Evolutionary conservation across 768 basidiomycete genomes (phyloP).

Genomic region (Stropharia rugosoannulata): DNA sequence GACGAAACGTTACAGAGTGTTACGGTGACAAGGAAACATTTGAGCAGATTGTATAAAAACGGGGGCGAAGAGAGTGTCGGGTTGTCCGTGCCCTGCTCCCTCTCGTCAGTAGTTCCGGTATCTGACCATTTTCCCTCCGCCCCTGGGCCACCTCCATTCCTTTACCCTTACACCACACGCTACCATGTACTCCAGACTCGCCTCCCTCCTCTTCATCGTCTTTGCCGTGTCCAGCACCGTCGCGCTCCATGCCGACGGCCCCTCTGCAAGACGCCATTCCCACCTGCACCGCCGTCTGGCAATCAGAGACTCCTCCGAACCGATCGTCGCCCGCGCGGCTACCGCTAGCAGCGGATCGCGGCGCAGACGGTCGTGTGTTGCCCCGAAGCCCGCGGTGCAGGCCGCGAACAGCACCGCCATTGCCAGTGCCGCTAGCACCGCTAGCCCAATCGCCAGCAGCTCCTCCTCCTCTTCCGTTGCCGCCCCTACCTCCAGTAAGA

Average conservation of each 20-base stretch:
- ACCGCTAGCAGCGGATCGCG: background rate
- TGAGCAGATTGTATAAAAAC: background rate
- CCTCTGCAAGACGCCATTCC: background rate
- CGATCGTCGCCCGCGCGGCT: background rate
- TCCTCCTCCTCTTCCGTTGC: background rate
- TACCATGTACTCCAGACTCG: background rate
- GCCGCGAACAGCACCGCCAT: background rate
- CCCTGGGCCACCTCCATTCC: constrained; percentile 1
- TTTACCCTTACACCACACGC: background rate
- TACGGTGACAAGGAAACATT: background rate
- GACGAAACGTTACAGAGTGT: background rate
- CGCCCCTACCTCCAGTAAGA: background rate
- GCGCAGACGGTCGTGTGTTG: background rate
- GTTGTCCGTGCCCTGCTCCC: background rate
- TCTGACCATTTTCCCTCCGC: background rate
- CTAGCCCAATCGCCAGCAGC: background rate
- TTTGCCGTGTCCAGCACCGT: background rate
- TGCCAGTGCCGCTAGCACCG: background rate
- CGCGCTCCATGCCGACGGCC: background rate
- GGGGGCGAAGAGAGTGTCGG: background rate
- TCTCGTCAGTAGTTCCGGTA: background rate
- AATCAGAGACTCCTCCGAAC: background rate
- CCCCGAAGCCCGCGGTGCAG: too few species aligned
- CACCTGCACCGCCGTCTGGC: constrained; percentile 9
- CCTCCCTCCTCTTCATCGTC: constrained; percentile 1